Conservation (phyloP, 768 basidiomycete genomes). For the Tephrocybe sp. region DNA sequence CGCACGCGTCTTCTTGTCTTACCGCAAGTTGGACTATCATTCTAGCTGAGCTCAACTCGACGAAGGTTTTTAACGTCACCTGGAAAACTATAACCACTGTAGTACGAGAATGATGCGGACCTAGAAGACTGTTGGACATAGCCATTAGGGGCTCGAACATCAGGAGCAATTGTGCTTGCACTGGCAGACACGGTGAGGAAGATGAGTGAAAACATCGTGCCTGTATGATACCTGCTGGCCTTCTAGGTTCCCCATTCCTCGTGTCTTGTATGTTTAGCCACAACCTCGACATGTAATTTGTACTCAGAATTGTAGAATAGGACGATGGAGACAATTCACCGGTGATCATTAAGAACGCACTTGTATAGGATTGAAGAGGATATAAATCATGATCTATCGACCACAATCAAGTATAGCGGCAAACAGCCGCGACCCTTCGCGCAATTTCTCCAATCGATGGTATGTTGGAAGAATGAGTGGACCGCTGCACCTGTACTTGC, state of each 20-base stretch:
- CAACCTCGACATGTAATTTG: constrained; percentile 11
- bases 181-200: constrained; percentile 18
- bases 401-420: no score
- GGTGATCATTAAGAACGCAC: no score
- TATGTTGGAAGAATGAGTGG: no score
- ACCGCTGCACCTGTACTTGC: no score
- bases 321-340: background rate
- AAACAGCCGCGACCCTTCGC: no score
- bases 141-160: constrained; percentile 40
- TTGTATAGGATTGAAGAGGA: no score
- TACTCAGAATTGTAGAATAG: background rate
- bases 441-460: no score
- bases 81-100: constrained; percentile 46
- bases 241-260: background rate
- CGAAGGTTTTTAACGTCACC: constrained; percentile 29
- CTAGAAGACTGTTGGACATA: constrained; percentile 55
- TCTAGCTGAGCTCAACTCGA: background rate
- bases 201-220: constrained; percentile 17
- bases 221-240: background rate
- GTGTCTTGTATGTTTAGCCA: constrained; percentile 13
- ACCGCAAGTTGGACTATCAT: constrained; percentile 46
- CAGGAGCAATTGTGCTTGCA: constrained; percentile 22
- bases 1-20: constrained; percentile 51
- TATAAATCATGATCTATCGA: no score
- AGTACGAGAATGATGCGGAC: constrained; percentile 54